phyloP scores from a whole-genome alignment of 1,284 basidiomycete genomes.

The Microbotryomycetes sp. region DNA sequence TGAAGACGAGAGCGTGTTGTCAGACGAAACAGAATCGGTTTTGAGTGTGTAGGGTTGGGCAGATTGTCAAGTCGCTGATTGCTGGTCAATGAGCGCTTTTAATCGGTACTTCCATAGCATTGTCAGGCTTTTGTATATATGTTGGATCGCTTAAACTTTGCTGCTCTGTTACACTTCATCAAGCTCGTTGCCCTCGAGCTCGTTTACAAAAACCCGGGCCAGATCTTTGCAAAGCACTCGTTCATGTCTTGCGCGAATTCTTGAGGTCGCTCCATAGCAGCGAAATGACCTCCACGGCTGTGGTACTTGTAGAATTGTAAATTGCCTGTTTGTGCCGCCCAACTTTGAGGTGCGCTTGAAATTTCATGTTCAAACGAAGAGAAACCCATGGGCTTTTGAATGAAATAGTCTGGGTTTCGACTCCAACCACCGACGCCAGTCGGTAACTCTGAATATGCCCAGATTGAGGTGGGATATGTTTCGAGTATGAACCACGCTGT shows the following conservation, averaged over 20 bases:
- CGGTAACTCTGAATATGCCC: constrained; percentile 44
- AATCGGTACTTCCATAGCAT: too few species aligned
- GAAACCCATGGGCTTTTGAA: constrained; percentile 44
- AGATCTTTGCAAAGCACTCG: constrained; percentile 40
- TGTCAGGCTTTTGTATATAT: too few species aligned
- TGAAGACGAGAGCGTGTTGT: not conserved
- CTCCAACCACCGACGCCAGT: constrained; percentile 30
- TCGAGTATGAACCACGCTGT: constrained; percentile 45
- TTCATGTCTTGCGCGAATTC: constrained; percentile 40
- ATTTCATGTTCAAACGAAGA: constrained; percentile 44
- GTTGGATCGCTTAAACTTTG: too few species aligned
- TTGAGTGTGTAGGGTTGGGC: too few species aligned
- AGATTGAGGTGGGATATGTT: constrained; percentile 45
- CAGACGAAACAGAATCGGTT: not conserved
- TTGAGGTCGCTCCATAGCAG: constrained; percentile 44
- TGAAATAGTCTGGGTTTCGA: constrained; percentile 32
- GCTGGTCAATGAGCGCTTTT: too few species aligned
- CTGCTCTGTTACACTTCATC: too few species aligned
- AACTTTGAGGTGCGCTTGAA: constrained; percentile 41
- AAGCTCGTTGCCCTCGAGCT: too few species aligned
- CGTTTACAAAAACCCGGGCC: not conserved
- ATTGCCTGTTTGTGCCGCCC: constrained; percentile 42
- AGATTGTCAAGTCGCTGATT: too few species aligned
- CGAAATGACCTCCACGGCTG: constrained; percentile 43
- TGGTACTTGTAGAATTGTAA: constrained; percentile 42